Base-by-base conservation (phyloP, 495 filamentous ascomycete species). In the Penicillium salamii region DNA sequence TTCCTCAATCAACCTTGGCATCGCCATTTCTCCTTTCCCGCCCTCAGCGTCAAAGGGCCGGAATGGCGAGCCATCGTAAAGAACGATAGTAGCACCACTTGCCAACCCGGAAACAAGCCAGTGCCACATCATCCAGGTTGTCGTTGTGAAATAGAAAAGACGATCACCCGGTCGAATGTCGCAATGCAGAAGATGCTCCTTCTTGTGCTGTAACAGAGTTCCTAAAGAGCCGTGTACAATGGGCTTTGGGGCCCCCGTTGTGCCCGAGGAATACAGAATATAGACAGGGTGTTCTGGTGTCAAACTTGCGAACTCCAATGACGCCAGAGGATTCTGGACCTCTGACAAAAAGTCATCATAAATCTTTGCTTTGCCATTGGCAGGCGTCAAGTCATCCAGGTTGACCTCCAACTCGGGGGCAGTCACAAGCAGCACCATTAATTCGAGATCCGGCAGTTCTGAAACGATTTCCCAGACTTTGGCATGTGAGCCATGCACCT, bases 41-140 rank as follows among this genome's bases (percentile, higher is more conserved):
- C 69, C 69, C 56, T 78, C 70, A 3, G 48, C 23, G 42, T 78
- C 78, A 1, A 82, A 66, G 7, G 80, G 80, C 54, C 83, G 74
- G 76, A 96, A 96, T 14, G 91, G 91, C 0, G 88, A 93, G 24
- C 91, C 91, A 52, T 93, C 87, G 66, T 97, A 97, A 3, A 95
- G 77, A 17, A 96, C 79, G 33, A 96, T 75, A 1, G 89, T 91
- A 6, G 86, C 78, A 46, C 90, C 91, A 44, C 79, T 83, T 9
- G 89, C 86, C 7, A 96, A 79, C 0, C 81, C 89, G 5, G 88
- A 91, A 15, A 95, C 82, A 35, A 90, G 82, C 91, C 91, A 96
- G 65, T 96, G 91, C 87, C 90, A 93, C 91, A 96, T 96, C 90
- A 95, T 93, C 90, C 87, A 93, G 3, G 91, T 95, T 23, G 82